Evolutionary conservation across 2,329 filamentous ascomycete genomes (phyloP), one percentile per base, ranked within the genome.

Genomic region (Tolypocladium tropicale): DNA sequence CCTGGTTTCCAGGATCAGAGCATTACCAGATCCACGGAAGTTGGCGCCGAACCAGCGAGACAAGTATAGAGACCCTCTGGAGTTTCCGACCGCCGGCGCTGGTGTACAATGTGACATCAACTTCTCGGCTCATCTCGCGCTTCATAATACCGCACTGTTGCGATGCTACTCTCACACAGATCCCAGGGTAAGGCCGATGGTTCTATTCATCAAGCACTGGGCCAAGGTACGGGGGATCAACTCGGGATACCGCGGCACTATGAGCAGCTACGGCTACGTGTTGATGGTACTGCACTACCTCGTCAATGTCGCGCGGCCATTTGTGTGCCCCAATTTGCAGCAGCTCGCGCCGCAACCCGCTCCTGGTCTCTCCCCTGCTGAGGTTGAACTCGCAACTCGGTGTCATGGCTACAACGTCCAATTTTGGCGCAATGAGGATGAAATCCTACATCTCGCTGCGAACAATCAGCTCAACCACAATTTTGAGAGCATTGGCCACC

Each of bases 51-150:
- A 79, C 64, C 78, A 80, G 59, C 75, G 75, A 56, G 78, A 84
- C 61, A 75, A 74, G 33, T 81, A 80, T 65, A 74, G 72, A 57
- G 80, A 85, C 63, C 75, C 76, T 28, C 79, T 95, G 2, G 90
- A 94, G 68, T 93, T 93, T 57, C 88, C 89, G 6, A 89, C 89
- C 65, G 75, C 76, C 10, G 86, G 85, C 4, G 81, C 87, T 32
- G 90, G 90, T n/a, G 88, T 93, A 16, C 89, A 92, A 67, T 94
- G 89, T 67, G 90, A 96, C 67, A 90, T 96, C 76, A 95, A 95
- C 70, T 96, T 96, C 67, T 88, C 88, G 1, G 91, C 91, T 21
- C 84, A 89, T 49, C 80, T 96, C 3, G 90, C 86, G 2, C 76
- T 95, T 3, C 87, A 94, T 61, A 96, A 96, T 68, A 95, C 91